A percentile compares a stretch with the other conserved stretches of the same genome.
Conservation (phyloP, 345 rosid genomes). For the Viola odorata region DNA sequence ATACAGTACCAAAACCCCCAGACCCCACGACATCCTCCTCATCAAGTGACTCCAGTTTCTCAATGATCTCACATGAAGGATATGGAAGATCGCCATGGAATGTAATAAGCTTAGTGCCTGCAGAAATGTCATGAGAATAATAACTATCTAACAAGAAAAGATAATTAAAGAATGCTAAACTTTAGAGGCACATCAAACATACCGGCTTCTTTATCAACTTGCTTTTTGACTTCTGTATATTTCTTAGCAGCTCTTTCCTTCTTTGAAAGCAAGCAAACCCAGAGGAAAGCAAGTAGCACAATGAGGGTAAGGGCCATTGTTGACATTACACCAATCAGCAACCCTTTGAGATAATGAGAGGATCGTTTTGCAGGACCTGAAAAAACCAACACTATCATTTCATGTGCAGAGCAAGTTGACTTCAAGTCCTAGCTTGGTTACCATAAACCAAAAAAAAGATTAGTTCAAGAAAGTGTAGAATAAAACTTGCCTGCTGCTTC, state of each 20-base stretch:
- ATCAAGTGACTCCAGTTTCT: conserved; percentile 89
- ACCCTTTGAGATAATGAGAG: conserved; percentile 82
- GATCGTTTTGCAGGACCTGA: conserved; percentile 65
- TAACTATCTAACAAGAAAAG: not conserved
- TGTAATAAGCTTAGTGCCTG: conserved; percentile 81
- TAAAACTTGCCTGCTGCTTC: conserved; percentile 61
- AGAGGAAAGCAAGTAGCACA: conserved; percentile 60
- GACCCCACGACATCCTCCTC: conserved; percentile 94
- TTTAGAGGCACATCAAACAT: conserved; percentile 16
- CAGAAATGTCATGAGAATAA: conserved; percentile 2
- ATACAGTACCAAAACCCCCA: conserved; percentile 95
- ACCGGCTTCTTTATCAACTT: conserved; percentile 62
- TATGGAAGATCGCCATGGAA: conserved; percentile 97
- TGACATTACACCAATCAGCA: conserved; percentile 76
- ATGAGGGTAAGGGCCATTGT: conserved; percentile 63
- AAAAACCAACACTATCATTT: conserved; percentile 5
- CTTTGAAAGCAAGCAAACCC: conserved; percentile 74
- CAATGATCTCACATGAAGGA: conserved; percentile 75
- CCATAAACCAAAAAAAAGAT: no score
- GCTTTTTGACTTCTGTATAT: conserved; percentile 90
- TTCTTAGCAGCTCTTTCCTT: conserved; percentile 83
- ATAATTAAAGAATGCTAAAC: not conserved
- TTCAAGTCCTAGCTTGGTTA: no score
- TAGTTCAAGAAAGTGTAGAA: not conserved
- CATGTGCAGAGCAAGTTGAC: not conserved